Evolutionary conservation across 768 basidiomycete species (phyloP).

Genomic region (Mycena galopus): DNA sequence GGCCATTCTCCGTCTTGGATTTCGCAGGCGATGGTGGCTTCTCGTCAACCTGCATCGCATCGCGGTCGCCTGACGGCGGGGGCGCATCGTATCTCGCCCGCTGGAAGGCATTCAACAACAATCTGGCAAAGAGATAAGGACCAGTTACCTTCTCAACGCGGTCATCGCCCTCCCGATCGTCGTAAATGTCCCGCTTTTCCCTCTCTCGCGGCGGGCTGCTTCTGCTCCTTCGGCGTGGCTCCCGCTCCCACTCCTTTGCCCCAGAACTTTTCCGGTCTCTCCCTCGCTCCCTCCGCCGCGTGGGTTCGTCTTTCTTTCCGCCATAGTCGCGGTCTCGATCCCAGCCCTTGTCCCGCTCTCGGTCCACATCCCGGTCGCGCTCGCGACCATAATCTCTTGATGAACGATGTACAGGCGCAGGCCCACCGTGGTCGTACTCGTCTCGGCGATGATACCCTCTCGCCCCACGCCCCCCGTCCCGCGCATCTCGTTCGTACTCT

Average conservation of each 20-base stretch:
- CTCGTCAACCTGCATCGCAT: slow-evolving; percentile 59
- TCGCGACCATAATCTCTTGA: slow-evolving; percentile 46
- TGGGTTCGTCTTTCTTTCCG: slow-evolving; percentile 53
- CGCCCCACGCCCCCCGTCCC: slow-evolving; percentile 39
- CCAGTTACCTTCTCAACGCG: slow-evolving; percentile 73
- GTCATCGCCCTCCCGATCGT: slow-evolving; percentile 64
- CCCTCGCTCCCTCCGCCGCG: slow-evolving; percentile 54
- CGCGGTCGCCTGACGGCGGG: slow-evolving; percentile 38
- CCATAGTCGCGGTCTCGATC: slow-evolving; percentile 52
- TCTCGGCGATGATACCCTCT: slow-evolving; percentile 39
- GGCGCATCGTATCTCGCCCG: slow-evolving; percentile 67
- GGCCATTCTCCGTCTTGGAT: slow-evolving; percentile 40
- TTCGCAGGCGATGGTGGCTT: slow-evolving; percentile 50
- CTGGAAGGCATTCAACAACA: slow-evolving; percentile 49
- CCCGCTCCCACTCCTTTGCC: slow-evolving; percentile 59
- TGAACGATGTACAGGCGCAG: slow-evolving; percentile 43
- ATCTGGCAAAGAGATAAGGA: neutral
- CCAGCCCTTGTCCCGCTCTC: slow-evolving; percentile 52
- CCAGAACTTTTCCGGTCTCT: slow-evolving; percentile 57
- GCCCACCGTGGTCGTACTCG: slow-evolving; percentile 37
- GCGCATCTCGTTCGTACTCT: slow-evolving; percentile 47
- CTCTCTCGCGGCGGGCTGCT: slow-evolving; percentile 53
- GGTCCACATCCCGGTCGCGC: slow-evolving; percentile 54
- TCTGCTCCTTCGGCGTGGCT: slow-evolving; percentile 67
- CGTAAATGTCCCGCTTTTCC: slow-evolving; percentile 67